A percentile compares a stretch with the other conserved stretches of the same genome.
These are phyloP conservation scores for Xylaria curta DNA, from an alignment of 495 filamentous ascomycete genomes.

Conservation along the genomic window DNA sequence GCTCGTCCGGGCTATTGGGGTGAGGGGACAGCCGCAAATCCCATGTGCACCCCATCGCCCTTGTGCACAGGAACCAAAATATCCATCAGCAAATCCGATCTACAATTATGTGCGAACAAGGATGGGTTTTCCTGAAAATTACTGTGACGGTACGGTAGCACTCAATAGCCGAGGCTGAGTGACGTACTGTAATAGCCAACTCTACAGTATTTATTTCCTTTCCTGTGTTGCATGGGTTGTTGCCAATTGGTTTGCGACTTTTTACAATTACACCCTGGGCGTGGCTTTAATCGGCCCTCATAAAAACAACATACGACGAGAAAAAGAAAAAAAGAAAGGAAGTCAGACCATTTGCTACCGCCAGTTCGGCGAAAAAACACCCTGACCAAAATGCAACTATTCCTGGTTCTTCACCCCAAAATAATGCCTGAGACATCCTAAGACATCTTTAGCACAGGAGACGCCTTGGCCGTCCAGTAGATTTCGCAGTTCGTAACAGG, in stretches of 20 bases:
- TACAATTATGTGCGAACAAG: not conserved
- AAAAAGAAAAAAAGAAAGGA: conserved; percentile 7
- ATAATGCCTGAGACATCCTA: not conserved
- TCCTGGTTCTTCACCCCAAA: not conserved
- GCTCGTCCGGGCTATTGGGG: conserved; percentile 16
- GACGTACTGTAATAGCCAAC: not conserved
- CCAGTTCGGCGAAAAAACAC: not conserved
- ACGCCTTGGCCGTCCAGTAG: not conserved
- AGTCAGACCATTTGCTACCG: not conserved
- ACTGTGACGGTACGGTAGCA: conserved; percentile 4
- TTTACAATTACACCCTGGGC: conserved; percentile 5
- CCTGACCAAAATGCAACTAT: not conserved
- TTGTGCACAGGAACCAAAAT: conserved; percentile 2
- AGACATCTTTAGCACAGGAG: not conserved
- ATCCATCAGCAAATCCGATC: not conserved
- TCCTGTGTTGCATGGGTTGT: not conserved
- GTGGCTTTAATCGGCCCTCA: not conserved
- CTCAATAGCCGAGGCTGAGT: conserved; percentile 18
- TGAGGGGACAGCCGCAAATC: conserved; percentile 1
- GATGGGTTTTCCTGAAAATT: not conserved
- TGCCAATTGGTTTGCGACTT: not conserved
- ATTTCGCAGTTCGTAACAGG: not conserved
- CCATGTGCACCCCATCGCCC: not conserved
- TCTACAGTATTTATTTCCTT: conserved; percentile 14
- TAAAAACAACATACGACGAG: not conserved